Conservation (phyloP, 192 early-diverging fungal genomes). For the Pecoramyces ruminantium region DNA sequence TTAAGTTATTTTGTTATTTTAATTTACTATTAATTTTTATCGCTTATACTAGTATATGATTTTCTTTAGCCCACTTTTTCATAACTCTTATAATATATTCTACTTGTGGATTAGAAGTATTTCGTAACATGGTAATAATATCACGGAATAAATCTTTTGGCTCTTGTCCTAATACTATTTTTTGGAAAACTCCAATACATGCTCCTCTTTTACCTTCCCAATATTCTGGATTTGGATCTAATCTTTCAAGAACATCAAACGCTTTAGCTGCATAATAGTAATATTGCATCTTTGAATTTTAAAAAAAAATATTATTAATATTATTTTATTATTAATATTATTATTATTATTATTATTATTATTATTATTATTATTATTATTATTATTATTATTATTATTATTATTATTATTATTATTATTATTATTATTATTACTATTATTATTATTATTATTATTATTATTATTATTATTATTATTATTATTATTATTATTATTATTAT, state of each 20-base stretch:
- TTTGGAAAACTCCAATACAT: conserved; percentile 35
- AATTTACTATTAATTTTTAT: neutral
- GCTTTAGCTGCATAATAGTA: conserved; percentile 36
- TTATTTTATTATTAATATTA: neutral
- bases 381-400: no score
- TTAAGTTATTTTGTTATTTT: no score
- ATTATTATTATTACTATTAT: no score
- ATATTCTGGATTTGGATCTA: conserved; percentile 43
- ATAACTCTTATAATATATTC: conserved; percentile 41
- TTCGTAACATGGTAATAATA: conserved; percentile 28
- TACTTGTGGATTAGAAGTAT: conserved; percentile 39
- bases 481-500: no score
- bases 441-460: no score
- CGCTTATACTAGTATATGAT: conserved; percentile 5
- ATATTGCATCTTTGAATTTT: conserved; percentile 14
- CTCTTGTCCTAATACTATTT: conserved; percentile 25
- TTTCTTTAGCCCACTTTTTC: conserved; percentile 22
- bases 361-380: no score
- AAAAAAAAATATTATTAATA: neutral
- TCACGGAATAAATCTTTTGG: conserved; percentile 32
- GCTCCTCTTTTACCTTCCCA: conserved; percentile 50
- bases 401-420: no score
- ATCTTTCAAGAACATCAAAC: conserved; percentile 40
- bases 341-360: no score
- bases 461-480: no score